Conservation (phyloP, 768 basidiomycete genomes). For the Suillus subaureus region DNA sequence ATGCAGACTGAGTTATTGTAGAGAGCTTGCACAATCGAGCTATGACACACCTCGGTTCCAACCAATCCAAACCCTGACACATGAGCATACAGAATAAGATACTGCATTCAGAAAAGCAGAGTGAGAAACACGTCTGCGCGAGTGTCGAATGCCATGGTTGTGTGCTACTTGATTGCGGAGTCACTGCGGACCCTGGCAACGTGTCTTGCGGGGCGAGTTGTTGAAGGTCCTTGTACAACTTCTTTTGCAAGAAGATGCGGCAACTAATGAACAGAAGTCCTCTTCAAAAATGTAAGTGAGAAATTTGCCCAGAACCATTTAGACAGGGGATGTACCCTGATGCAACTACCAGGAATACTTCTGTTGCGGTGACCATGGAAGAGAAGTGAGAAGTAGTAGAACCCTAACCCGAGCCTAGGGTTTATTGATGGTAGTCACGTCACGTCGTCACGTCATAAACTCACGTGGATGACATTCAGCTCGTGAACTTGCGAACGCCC, state of each 20-base stretch:
- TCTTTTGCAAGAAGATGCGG: constrained; percentile 57
- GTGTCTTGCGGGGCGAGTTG: constrained; percentile 40
- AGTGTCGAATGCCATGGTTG: constrained; percentile 54
- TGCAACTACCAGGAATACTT: constrained; percentile 12
- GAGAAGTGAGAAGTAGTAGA: constrained; percentile 9
- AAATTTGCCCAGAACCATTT: neutral
- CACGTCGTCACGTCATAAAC: constrained; percentile 4
- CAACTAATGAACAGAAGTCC: constrained; percentile 58
- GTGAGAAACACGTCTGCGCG: constrained; percentile 61
- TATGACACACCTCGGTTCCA: constrained; percentile 54
- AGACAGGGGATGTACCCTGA: constrained; percentile 20
- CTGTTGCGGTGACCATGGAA: constrained; percentile 19
- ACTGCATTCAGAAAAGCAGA: constrained; percentile 76
- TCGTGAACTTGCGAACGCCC: constrained; percentile 18
- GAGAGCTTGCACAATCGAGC: constrained; percentile 3
- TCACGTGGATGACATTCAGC: constrained; percentile 12
- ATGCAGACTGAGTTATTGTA: neutral
- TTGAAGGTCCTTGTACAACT: constrained; percentile 62
- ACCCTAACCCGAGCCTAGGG: constrained; percentile 37
- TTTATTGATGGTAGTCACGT: constrained; percentile 21
- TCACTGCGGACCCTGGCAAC: constrained; percentile 26
- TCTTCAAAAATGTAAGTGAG: constrained; percentile 24
- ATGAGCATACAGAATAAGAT: constrained; percentile 73
- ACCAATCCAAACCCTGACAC: constrained; percentile 61
- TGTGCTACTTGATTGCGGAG: constrained; percentile 21